phyloP scores from a whole-genome alignment of 1,284 basidiomycete genomes.

The Microbotryomycetes sp. region DNA sequence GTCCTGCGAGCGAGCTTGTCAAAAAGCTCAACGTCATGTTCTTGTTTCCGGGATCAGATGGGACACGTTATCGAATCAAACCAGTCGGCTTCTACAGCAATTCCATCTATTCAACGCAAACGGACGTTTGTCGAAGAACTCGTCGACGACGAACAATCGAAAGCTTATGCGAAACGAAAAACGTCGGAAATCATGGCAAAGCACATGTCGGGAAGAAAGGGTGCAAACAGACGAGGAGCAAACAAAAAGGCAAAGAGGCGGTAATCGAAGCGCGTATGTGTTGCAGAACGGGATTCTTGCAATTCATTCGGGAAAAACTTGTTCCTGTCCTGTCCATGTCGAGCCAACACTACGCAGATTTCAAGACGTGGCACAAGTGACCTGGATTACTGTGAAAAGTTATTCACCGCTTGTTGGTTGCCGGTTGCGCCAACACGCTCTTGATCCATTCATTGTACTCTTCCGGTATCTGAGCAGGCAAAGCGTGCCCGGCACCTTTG shows the following conservation, averaged over 20 bases:
- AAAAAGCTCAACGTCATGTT: not conserved
- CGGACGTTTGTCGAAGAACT: constrained; percentile 80
- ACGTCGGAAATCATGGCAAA: constrained; percentile 21
- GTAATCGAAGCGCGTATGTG: not conserved
- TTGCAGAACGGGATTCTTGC: not conserved
- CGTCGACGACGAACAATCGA: constrained; percentile 76
- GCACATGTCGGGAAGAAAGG: constrained; percentile 26
- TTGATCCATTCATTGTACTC: constrained; percentile 26
- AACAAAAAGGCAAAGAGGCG: constrained; percentile 3
- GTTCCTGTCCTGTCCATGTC: not conserved
- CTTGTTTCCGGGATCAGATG: constrained; percentile 50
- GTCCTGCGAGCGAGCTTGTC: constrained; percentile 12
- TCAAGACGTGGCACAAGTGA: no score
- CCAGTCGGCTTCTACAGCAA: constrained; percentile 64
- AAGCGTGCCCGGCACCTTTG: constrained; percentile 19
- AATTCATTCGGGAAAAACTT: no score
- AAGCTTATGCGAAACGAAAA: constrained; percentile 85
- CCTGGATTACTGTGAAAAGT: no score
- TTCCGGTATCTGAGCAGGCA: constrained; percentile 17
- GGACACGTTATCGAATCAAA: constrained; percentile 72
- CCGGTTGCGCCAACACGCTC: not conserved
- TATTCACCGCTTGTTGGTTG: not conserved
- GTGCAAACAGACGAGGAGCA: not conserved
- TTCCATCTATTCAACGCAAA: constrained; percentile 67
- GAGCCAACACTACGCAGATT: no score